Conservation (phyloP, 2,329 filamentous ascomycete genomes). For the Fusarium pseudonygamai region DNA sequence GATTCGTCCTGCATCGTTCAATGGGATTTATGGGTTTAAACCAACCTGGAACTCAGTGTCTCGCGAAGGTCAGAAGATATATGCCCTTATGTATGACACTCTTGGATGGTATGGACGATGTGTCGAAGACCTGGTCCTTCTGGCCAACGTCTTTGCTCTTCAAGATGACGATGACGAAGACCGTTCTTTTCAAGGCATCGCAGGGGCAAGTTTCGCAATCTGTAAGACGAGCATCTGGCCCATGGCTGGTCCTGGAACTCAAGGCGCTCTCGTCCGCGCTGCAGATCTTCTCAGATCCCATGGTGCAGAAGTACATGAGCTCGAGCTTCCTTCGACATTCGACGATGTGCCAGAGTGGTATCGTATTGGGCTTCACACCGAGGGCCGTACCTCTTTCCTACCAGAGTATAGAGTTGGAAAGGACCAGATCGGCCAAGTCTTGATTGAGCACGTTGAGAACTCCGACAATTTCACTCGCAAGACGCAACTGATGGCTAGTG, state of each 20-base stretch:
- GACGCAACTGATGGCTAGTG: slow-evolving; percentile 62
- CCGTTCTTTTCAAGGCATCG: slow-evolving; percentile 50
- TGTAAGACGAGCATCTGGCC: slow-evolving; percentile 65
- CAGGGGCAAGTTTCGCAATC: slow-evolving; percentile 64
- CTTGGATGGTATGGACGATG: slow-evolving; percentile 68
- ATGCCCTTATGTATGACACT: slow-evolving; percentile 69
- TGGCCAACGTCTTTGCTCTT: slow-evolving; percentile 65
- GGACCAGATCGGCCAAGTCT: slow-evolving; percentile 55
- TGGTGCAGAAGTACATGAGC: slow-evolving; percentile 66
- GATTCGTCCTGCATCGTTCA: slow-evolving; percentile 72
- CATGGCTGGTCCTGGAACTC: slow-evolving; percentile 57
- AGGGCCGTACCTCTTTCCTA: slow-evolving; percentile 64
- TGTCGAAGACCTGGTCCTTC: slow-evolving; percentile 66
- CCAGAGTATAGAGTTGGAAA: slow-evolving; percentile 62
- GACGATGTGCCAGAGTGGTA: slow-evolving; percentile 63
- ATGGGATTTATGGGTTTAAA: slow-evolving; percentile 73
- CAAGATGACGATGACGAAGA: slow-evolving; percentile 56
- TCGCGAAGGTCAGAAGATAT: slow-evolving; percentile 69
- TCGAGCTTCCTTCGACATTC: slow-evolving; percentile 63
- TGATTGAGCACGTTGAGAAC: slow-evolving; percentile 65
- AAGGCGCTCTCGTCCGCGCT: slow-evolving; percentile 54
- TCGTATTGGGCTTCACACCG: slow-evolving; percentile 59
- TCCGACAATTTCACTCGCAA: slow-evolving; percentile 53
- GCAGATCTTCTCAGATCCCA: slow-evolving; percentile 52
- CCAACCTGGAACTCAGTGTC: slow-evolving; percentile 73